A percentile compares a stretch with the other conserved stretches of the same genome.
These are phyloP conservation scores for Ceratobasidium sp. DNA, from an alignment of 1,284 basidiomycete species.

Conservation along the genomic window DNA sequence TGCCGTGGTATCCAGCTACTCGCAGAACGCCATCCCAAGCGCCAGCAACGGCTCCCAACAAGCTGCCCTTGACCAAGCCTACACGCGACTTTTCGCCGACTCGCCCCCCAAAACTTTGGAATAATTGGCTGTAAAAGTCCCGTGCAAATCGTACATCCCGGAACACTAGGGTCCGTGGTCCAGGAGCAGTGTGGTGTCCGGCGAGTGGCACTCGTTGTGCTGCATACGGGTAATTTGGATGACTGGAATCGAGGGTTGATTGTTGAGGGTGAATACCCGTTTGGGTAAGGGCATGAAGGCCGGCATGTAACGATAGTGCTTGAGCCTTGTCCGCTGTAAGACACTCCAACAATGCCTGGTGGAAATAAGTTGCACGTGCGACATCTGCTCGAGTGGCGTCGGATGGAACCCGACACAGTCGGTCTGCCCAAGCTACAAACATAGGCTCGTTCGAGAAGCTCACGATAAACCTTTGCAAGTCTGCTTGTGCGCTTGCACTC, in stretches of 20 bases:
- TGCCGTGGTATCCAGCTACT: background rate
- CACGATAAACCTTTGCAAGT: conserved; percentile 81
- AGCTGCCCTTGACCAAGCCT: conserved; percentile 31
- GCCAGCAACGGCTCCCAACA: conserved; percentile 25
- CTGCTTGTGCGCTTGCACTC: conserved; percentile 63
- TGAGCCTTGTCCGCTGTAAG: conserved; percentile 86
- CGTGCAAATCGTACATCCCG: conserved; percentile 31
- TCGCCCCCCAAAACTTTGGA: conserved; percentile 37
- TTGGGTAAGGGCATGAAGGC: conserved; percentile 33
- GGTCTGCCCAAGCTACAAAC: conserved; percentile 76
- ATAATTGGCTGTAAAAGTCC: conserved; percentile 33
- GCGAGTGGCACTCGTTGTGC: conserved; percentile 7
- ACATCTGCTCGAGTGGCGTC: conserved; percentile 63
- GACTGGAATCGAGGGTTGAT: conserved; percentile 8
- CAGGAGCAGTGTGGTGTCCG: conserved; percentile 34
- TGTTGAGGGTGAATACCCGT: conserved; percentile 24
- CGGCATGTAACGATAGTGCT: conserved; percentile 56
- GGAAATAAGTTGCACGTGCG: conserved; percentile 65
- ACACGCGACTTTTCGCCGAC: conserved; percentile 38
- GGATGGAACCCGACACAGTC: conserved; percentile 67
- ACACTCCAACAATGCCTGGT: conserved; percentile 82
- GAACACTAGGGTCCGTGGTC: conserved; percentile 37
- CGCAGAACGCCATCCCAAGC: conserved; percentile 34
- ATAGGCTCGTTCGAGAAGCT: conserved; percentile 80
- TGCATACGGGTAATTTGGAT: conserved; percentile 22